Base-by-base conservation (phyloP, 2,329 filamentous ascomycete genomes). In the Botryosphaeria dothidea region DNA sequence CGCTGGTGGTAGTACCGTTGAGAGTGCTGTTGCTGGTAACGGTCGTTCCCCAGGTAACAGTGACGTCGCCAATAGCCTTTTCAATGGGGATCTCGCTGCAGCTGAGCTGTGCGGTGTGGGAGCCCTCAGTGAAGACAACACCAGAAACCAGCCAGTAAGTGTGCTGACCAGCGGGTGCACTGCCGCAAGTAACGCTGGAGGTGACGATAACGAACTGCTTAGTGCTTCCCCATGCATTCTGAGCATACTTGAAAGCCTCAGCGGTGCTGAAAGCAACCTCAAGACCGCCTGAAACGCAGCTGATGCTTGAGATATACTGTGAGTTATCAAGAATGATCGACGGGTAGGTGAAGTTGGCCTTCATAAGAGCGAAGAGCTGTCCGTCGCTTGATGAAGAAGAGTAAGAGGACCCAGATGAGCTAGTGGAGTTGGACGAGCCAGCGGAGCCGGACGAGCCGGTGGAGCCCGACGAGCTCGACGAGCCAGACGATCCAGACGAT, bases 251-350 rank as follows among this genome's bases (percentile, higher is more conserved):
- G 54, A 58, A 45, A 7, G 54, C 36, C 23, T 58, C 38, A 13
- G 38, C 38, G 17, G 23, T 45, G 6, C 36, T 6, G 23, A 58
- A 58, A 19, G 38, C 25, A 31, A 58, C 15, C 23, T 58, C 13
- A 6, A 58, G 54, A 25, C 54, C 54, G 4, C 25, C 38, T 7
- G 54, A 17, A 19, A 45, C 15, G 4, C 38, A 41, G n/a, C 8
- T 15, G n/a, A 43, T 43, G 13, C 25, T 58, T 2, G 38, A 45
- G 17, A 58, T 31, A n/a, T 58, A 58, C 25, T 41, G 36, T 29
- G 54, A 58, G 54, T 58, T 45, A 15, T 58, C 54, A 13, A 58
- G 54, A 9, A 58, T 58, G 25, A 58, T 19, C 5, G 54, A 58
- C 9, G 54, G 34, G n/a, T 58, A 58, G 38, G 25, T 45, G 38